phyloP scores from a whole-genome alignment of 148 eudicot genomes.

The Mesembryanthemum crystallinum region DNA sequence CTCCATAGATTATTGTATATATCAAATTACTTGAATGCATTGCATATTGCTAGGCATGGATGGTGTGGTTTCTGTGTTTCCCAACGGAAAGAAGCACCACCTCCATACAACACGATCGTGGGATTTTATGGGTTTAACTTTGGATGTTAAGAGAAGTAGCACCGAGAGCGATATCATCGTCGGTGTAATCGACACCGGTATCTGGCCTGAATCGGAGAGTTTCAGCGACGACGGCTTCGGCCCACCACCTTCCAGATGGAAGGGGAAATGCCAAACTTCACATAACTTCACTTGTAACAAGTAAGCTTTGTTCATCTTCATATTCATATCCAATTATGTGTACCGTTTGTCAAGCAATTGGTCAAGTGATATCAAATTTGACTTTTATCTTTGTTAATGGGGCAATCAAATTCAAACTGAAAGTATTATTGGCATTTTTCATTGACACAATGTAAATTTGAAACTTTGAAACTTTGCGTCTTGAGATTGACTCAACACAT shows the following conservation, averaged over 20 bases:
- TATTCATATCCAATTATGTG: no score
- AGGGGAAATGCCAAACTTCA: slow-evolving; percentile 39
- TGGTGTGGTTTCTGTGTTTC: slow-evolving; percentile 49
- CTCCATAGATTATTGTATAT: no score
- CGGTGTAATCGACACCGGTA: slow-evolving; percentile 49
- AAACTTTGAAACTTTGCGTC: no score
- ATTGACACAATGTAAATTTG: no score
- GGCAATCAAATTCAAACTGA: no score
- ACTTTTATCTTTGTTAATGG: no score
- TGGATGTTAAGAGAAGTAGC: background rate
- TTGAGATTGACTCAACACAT: no score
- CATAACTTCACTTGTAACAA: slow-evolving; percentile 53
- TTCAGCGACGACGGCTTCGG: slow-evolving; percentile 47
- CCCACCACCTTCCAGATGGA: slow-evolving; percentile 58
- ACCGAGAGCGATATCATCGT: slow-evolving; percentile 40
- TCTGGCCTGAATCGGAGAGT: slow-evolving; percentile 59
- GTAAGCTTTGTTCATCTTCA: slow-evolving; percentile 23
- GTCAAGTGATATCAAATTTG: no score
- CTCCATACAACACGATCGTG: slow-evolving; percentile 65
- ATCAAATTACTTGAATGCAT: no score
- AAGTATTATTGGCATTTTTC: no score
- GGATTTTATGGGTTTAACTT: slow-evolving; percentile 52
- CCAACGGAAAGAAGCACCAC: slow-evolving; percentile 34
- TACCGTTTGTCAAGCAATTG: no score
- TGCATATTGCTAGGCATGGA: slow-evolving; percentile 26